Base-by-base conservation (phyloP, 2,329 filamentous ascomycete species). In the Zopfia rhizophila region DNA sequence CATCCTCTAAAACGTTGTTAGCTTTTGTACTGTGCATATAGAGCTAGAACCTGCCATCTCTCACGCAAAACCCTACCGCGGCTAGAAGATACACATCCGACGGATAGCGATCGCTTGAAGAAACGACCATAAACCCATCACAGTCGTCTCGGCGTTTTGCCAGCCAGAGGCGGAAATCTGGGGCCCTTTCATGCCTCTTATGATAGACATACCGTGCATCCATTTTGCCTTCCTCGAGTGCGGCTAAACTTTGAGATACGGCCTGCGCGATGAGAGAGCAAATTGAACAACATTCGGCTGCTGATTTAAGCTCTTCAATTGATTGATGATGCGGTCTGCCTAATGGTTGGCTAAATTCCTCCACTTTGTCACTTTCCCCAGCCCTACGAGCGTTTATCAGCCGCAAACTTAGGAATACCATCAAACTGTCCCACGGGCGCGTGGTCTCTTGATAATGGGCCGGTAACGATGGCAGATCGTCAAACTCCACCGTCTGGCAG, bases 301-400 rank as follows among this genome's bases (percentile, higher is more conserved):
- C 44, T 12, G 35, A n/a, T 36, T 16, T 38, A 12, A 53, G 40
- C 30, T 49, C 40, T 6, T 48, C 29, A 22, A 49, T 38, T 27
- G 45, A 53, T 49, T 53, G 43, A 32, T 48, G 39, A 25, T 45
- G 38, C n/a, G 30, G 31, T 5, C 48, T 10, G 23, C 45, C 49
- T 28, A 49, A 28, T 19, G 39, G 36, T 42, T 53, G 43, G 49
- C 21, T 39, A 45, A 53, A 48, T 38, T 45, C 37, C 24, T 44
- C 44, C 48, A 10, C 44, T 25, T 32, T 33, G 16, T 21, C 12
- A 24, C 28, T 21, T 17, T 41, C 22, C 5, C 30, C 44, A 32
- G 44, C 28, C 36, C 24, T 37, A 16, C 17, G 27, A 7, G 31
- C 29, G 16, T 49, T 24, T 11, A 3, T 17, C 18, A 43, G 25